Evolutionary conservation across 805 yeast species (phyloP).

Genomic region (Ogataea populi-albae): DNA sequence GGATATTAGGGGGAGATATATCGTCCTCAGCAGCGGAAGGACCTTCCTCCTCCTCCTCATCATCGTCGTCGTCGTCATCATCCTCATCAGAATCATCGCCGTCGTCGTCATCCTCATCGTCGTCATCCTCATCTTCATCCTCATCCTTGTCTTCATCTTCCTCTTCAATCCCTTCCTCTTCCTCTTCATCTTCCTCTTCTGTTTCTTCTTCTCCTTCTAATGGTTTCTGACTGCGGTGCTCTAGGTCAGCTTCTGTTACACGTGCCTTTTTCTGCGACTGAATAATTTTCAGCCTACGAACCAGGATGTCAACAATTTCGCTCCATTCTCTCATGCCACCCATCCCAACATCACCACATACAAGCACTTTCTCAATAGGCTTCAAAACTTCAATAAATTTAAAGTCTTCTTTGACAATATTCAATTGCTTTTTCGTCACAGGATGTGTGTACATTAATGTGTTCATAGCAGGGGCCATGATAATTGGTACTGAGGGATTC

Average conservation of each 20-base stretch:
- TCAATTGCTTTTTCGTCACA: conserved; percentile 79
- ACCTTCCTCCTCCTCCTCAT: conserved; percentile 9
- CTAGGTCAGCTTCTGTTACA: conserved; percentile 42
- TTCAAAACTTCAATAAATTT: conserved; percentile 91
- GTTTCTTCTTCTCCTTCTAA: conserved; percentile 42
- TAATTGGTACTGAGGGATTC: conserved; percentile 87
- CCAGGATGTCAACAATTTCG: conserved; percentile 85
- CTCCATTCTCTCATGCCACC: conserved; percentile 99
- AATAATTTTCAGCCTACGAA: conserved; percentile 62
- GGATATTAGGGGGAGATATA: conserved; percentile 2
- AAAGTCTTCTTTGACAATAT: conserved; percentile 81
- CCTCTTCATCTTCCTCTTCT: conserved; percentile 45
- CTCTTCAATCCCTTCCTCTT: conserved; percentile 38
- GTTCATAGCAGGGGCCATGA: conserved; percentile 95
- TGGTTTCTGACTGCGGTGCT: conserved; percentile 47
- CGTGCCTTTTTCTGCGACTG: conserved; percentile 53
- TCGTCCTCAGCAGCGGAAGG: conserved; percentile 7
- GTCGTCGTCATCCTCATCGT: conserved; percentile 20
- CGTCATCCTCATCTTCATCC: conserved; percentile 7
- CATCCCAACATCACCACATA: conserved; percentile 96
- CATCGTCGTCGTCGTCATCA: conserved; percentile 14
- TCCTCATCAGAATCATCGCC: conserved; percentile 16
- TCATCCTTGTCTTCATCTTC: conserved; percentile 31
- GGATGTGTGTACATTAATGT: conserved; percentile 88
- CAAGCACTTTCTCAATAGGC: conserved; percentile 95